These are phyloP conservation scores for Pseudodiploospora longispora DNA, from an alignment of 2,329 filamentous ascomycete species.

Conservation along the genomic window DNA sequence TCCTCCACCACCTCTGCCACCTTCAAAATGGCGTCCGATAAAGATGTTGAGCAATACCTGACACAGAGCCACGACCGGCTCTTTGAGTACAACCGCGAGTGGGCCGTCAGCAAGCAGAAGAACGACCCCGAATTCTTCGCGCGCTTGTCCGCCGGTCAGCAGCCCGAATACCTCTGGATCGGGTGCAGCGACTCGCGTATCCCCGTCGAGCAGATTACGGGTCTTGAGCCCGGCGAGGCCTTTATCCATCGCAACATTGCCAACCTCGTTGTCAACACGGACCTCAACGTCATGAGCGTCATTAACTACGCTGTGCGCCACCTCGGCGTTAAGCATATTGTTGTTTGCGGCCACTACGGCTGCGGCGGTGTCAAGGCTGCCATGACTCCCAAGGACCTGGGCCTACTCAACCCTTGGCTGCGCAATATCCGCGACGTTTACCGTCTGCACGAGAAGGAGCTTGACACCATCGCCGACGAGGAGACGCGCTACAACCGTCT, in stretches of 20 bases:
- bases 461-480: slow-evolving; percentile 54
- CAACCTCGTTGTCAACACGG: slow-evolving; percentile 45
- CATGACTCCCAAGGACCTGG: slow-evolving; percentile 62
- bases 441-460: slow-evolving; percentile 60
- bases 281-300: slow-evolving; percentile 72
- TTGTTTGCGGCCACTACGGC: slow-evolving; percentile 72
- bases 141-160: slow-evolving; percentile 56
- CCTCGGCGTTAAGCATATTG: slow-evolving; percentile 72
- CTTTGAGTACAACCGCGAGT: slow-evolving; percentile 60
- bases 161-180: slow-evolving; percentile 74
- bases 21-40: slow-evolving; percentile 14
- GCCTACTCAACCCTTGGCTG: slow-evolving; percentile 65
- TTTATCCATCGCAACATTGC: slow-evolving; percentile 76
- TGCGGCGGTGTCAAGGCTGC: slow-evolving; percentile 71
- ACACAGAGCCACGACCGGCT: slow-evolving; percentile 57
- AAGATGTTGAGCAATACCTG: slow-evolving; percentile 46
- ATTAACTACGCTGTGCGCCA: slow-evolving; percentile 81
- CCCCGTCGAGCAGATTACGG: slow-evolving; percentile 82
- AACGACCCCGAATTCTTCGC: slow-evolving; percentile 58
- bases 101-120: slow-evolving; percentile 51
- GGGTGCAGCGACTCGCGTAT: slow-evolving; percentile 87
- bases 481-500: slow-evolving; percentile 58
- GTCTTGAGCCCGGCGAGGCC: slow-evolving; percentile 78
- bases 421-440: slow-evolving; percentile 69
- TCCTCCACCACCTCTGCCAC: slow-evolving; percentile 19